phyloP scores from a whole-genome alignment of 2,329 filamentous ascomycete species.

The Aspergillus vadensis region DNA sequence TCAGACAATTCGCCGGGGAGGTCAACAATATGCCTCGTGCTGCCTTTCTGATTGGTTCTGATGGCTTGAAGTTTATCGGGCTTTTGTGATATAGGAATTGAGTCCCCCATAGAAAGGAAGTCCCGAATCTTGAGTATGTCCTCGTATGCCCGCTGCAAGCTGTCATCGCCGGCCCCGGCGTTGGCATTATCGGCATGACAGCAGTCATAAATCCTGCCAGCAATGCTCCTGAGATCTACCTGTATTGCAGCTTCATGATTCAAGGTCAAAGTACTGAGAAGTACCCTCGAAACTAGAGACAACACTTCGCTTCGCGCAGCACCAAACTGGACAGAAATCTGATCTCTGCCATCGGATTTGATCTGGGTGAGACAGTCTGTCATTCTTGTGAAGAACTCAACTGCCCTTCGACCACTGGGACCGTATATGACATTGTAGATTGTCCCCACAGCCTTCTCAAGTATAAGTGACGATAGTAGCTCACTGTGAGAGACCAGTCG shows the following conservation, averaged over 20 bases:
- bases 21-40: not conserved
- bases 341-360: not conserved
- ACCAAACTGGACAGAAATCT: not conserved
- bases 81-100: not conserved
- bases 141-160: not conserved
- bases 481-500: slow-evolving; percentile 7
- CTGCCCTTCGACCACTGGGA: slow-evolving; percentile 5
- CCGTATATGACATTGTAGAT: slow-evolving; percentile 19
- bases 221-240: slow-evolving; percentile 5
- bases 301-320: not conserved
- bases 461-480: slow-evolving; percentile 5
- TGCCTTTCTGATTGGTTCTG: not conserved
- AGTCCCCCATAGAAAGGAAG: slow-evolving; percentile 1
- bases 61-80: not conserved
- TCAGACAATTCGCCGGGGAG: slow-evolving; percentile 12
- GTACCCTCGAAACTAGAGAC: slow-evolving; percentile 5
- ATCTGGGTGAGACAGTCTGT: not conserved
- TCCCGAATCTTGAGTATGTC: slow-evolving; percentile 1
- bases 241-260: slow-evolving; percentile 12
- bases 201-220: not conserved
- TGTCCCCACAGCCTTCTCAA: slow-evolving; percentile 16
- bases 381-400: slow-evolving; percentile 8
- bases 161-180: not conserved
- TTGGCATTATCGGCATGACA: not conserved
- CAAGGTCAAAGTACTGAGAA: slow-evolving; percentile 5